Evolutionary conservation across 2,329 filamentous ascomycete genomes (phyloP).

Genomic region (Diaporthe caulivora): DNA sequence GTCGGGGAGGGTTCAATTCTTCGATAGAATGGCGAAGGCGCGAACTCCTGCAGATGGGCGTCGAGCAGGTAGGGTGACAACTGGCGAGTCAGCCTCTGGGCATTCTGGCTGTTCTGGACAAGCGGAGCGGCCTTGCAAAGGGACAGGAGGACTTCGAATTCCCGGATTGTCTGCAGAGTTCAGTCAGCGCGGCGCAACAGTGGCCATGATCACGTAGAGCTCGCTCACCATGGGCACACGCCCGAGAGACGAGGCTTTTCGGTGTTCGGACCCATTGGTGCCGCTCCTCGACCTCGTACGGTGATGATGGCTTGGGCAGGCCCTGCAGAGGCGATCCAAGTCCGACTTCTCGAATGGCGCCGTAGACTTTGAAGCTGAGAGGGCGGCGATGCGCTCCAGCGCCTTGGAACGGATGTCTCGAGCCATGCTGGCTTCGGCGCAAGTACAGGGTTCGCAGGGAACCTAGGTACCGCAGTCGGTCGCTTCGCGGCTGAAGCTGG

Average conservation of each 20-base stretch:
- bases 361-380: conserved; percentile 68
- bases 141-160: conserved; percentile 91
- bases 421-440: conserved; percentile 53
- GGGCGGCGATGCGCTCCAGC: conserved; percentile 73
- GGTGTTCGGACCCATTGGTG: conserved; percentile 62
- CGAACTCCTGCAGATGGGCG: conserved; percentile 82
- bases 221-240: conserved; percentile 71
- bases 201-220: neutral
- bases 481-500: neutral
- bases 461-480: neutral
- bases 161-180: conserved; percentile 77
- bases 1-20: conserved; percentile 89
- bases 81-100: conserved; percentile 82
- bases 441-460: neutral
- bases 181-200: conserved; percentile 17
- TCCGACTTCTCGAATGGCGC: conserved; percentile 72
- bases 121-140: conserved; percentile 90
- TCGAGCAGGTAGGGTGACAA: conserved; percentile 88
- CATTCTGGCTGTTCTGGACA: conserved; percentile 77
- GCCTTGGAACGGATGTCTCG: conserved; percentile 72
- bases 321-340: conserved; percentile 71
- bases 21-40: conserved; percentile 84
- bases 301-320: conserved; percentile 58
- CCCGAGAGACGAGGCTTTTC: conserved; percentile 57
- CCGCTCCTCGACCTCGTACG: conserved; percentile 56